Conservation (phyloP, 352 stramenopile genomes). For the Pythium coloratum region DNA sequence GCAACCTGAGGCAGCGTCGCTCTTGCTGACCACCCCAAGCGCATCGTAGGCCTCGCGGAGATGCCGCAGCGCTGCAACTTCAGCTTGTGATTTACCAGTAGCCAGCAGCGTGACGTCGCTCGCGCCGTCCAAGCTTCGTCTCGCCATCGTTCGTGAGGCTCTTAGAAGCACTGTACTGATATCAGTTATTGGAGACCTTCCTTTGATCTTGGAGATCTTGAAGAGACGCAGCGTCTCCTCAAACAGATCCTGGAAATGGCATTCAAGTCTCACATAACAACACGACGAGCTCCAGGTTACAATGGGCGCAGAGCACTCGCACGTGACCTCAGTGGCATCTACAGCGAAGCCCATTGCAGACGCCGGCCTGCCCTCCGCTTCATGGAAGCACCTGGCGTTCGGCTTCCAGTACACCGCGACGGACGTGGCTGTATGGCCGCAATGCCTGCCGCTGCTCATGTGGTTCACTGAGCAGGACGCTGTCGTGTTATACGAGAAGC, state of each 20-base stretch:
- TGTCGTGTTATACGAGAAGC: constrained; percentile 27
- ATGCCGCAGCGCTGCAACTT: constrained; percentile 35
- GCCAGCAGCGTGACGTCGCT: not conserved
- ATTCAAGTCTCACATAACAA: not conserved
- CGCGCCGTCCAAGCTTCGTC: not conserved
- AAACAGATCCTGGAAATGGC: not conserved
- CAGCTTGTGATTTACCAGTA: constrained; percentile 25
- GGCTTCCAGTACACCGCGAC: constrained; percentile 51
- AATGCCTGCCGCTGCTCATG: constrained; percentile 50
- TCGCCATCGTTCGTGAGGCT: not conserved
- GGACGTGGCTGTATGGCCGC: constrained; percentile 62
- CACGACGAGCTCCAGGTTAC: not conserved
- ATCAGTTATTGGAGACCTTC: constrained; percentile 12
- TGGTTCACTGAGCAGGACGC: constrained; percentile 68
- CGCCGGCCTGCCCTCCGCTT: not conserved
- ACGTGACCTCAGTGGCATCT: not conserved
- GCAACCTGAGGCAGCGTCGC: not conserved
- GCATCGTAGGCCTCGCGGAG: constrained; percentile 33
- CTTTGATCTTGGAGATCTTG: constrained; percentile 7
- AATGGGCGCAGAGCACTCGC: constrained; percentile 50
- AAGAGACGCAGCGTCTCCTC: constrained; percentile 21
- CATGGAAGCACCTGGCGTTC: constrained; percentile 36
- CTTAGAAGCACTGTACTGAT: not conserved
- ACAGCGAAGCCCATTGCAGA: not conserved
- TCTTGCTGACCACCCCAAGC: constrained; percentile 2